Conservation (phyloP, 768 basidiomycete genomes). For the Agaricus bisporus region DNA sequence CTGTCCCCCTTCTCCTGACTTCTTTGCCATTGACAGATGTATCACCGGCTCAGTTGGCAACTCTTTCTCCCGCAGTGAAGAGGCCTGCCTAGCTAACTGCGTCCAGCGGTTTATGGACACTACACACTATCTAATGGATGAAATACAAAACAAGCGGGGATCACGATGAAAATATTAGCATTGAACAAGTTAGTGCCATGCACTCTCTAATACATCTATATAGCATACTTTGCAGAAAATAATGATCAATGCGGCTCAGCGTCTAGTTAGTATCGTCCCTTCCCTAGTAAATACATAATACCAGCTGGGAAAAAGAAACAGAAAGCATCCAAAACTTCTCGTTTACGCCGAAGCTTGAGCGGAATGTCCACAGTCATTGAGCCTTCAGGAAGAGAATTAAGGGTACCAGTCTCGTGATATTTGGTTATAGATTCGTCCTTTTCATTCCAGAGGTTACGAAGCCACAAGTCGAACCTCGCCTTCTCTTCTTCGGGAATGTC, state of each 20-base stretch:
- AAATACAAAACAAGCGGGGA: slow-evolving; percentile 42
- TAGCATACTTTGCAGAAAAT: slow-evolving; percentile 5
- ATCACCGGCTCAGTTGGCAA: slow-evolving; percentile 74
- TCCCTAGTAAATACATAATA: slow-evolving; percentile 42
- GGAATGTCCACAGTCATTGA: slow-evolving; percentile 45
- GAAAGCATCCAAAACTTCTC: slow-evolving; percentile 63
- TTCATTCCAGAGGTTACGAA: slow-evolving; percentile 72
- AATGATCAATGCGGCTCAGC: slow-evolving; percentile 10
- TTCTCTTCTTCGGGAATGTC: slow-evolving; percentile 57
- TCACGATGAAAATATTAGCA: background rate
- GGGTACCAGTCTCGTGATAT: slow-evolving; percentile 51
- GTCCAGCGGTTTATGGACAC: slow-evolving; percentile 91
- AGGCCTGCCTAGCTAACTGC: slow-evolving; percentile 81
- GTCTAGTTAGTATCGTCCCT: slow-evolving; percentile 8
- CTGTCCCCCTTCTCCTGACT: background rate
- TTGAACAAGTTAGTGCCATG: background rate
- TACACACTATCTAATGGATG: slow-evolving; percentile 74
- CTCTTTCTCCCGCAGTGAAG: slow-evolving; percentile 74
- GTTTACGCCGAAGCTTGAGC: slow-evolving; percentile 42
- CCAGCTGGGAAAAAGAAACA: slow-evolving; percentile 62
- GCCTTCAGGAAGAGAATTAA: slow-evolving; percentile 25
- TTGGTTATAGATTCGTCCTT: slow-evolving; percentile 77
- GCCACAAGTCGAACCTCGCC: slow-evolving; percentile 73
- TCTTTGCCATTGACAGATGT: slow-evolving; percentile 44
- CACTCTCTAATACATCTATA: slow-evolving; percentile 6